Evolutionary conservation across 495 filamentous ascomycete species (phyloP), one percentile per base, ranked within the genome.

Genomic region (Haplographium delicatum): DNA sequence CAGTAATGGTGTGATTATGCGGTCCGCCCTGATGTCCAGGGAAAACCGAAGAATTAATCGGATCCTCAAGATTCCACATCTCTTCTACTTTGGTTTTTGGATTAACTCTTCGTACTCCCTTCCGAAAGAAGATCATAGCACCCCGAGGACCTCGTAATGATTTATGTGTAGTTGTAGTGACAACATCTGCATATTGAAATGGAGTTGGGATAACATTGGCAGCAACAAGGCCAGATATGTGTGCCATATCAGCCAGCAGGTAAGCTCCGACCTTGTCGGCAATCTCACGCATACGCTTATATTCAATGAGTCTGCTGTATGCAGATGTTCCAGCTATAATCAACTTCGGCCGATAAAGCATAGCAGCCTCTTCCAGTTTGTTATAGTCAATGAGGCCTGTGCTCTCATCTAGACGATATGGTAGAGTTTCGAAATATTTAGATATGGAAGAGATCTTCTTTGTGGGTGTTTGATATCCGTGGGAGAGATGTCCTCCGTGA

Each of bases 361-460:
- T 72, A 33, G 93, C 91, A 18, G 89, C 70, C 63, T 93, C 84
- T 65, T 94, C 88, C 33, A 98, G 78, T 53, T 81, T 84, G 60
- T 87, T 79, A 65, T 98, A 98, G 72, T 98, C 90, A 64, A 98
- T 97, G 48, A 91, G 67, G 40, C 93, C 94, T 5, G 93, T 97
- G 26, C 78, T 75, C 68, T 91, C 88, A 57, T 98, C 83, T 22
- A 98, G 78, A 23, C 89, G 81, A 71, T 98, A 98, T 1, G 93
- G 93, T 10, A 98, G 66, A 4, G 94, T 97, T 74, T 98, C 93
- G 62, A 97, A 98, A 72, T 98, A 98, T 68, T 96, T 96, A 35
- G 93, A 97, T 48, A 98, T 85, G 58, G 87, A 86, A 13, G 93
- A 97, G 59, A 98, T 96, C 76, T 98, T 98, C 76, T 96, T 97